These are phyloP conservation scores for Marsdenia floribunda DNA, from an alignment of 257 asterid species.

Conservation along the genomic window DNA sequence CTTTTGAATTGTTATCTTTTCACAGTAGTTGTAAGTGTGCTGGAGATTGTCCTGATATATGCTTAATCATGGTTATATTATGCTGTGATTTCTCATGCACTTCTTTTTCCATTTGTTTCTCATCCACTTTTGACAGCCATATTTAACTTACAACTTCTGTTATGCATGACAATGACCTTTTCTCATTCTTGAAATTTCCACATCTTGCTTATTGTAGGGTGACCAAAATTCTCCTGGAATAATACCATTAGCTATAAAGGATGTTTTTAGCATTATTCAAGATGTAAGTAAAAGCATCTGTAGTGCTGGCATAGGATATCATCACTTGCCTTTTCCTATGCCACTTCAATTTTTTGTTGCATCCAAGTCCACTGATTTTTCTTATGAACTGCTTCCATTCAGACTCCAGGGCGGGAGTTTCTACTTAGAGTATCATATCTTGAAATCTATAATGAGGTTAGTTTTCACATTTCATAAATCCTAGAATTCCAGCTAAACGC, in stretches of 20 bases:
- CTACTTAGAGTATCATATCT: slow-evolving; percentile 96
- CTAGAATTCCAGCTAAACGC: not conserved
- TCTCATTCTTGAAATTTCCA: slow-evolving; percentile 25
- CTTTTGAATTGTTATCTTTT: not conserved
- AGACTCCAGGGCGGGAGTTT: slow-evolving; percentile 99
- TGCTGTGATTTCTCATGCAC: not conserved
- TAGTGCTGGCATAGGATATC: slow-evolving; percentile 12
- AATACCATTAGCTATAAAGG: slow-evolving; percentile 94
- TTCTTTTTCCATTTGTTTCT: not conserved
- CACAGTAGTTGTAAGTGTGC: not conserved
- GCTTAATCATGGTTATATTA: not conserved
- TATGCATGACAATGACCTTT: slow-evolving; percentile 2
- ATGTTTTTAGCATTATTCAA: slow-evolving; percentile 96
- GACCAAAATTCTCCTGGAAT: slow-evolving; percentile 90
- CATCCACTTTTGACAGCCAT: not conserved
- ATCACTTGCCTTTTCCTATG: not conserved
- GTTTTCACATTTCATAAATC: slow-evolving; percentile 18
- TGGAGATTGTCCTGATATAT: not conserved
- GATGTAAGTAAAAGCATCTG: slow-evolving; percentile 55
- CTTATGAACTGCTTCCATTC: slow-evolving; percentile 15
- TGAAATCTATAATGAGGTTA: slow-evolving; percentile 97
- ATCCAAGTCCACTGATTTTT: not conserved
- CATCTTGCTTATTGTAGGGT: slow-evolving; percentile 51
- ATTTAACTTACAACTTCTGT: not conserved
- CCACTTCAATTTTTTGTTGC: not conserved